A percentile compares a stretch with the other conserved stretches of the same genome.
Evolutionary conservation across 2,329 filamentous ascomycete species (phyloP).

Genomic region (Cercospora sesami): DNA sequence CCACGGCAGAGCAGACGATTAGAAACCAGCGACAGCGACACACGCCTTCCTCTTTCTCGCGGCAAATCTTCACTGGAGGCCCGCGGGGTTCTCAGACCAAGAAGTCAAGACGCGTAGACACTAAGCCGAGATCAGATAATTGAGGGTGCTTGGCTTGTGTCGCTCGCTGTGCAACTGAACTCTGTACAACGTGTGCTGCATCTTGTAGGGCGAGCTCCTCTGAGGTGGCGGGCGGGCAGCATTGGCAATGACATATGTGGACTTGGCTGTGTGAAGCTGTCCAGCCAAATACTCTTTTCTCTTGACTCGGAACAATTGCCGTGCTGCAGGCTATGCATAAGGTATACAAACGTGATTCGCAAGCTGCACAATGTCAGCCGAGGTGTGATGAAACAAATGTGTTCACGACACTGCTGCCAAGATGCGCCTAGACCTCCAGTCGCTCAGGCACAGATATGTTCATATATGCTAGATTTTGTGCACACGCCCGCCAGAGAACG

Average conservation of each 20-base stretch:
- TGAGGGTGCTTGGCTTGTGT: neutral
- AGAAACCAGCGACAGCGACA: neutral
- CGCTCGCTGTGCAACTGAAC: neutral
- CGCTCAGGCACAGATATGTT: neutral
- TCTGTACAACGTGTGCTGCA: neutral
- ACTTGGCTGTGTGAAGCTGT: neutral
- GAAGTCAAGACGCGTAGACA: conserved; percentile 5
- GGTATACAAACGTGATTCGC: neutral
- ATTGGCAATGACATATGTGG: conserved; percentile 12
- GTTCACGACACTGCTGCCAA: neutral
- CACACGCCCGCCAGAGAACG: neutral
- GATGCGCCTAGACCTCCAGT: neutral
- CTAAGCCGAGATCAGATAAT: neutral
- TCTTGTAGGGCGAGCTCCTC: neutral
- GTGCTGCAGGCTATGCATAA: neutral
- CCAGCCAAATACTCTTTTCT: neutral
- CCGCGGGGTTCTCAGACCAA: conserved; percentile 1
- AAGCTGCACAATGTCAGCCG: neutral
- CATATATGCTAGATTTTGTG: neutral
- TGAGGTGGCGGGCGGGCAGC: neutral
- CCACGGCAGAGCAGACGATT: neutral
- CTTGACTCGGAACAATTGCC: neutral
- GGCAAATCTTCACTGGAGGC: neutral
- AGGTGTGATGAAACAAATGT: neutral
- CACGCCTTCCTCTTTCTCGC: neutral